Evolutionary conservation across 2,329 filamentous ascomycete species (phyloP), one percentile per base, ranked within the genome.

Genomic region (Hymenoscyphus repandus): DNA sequence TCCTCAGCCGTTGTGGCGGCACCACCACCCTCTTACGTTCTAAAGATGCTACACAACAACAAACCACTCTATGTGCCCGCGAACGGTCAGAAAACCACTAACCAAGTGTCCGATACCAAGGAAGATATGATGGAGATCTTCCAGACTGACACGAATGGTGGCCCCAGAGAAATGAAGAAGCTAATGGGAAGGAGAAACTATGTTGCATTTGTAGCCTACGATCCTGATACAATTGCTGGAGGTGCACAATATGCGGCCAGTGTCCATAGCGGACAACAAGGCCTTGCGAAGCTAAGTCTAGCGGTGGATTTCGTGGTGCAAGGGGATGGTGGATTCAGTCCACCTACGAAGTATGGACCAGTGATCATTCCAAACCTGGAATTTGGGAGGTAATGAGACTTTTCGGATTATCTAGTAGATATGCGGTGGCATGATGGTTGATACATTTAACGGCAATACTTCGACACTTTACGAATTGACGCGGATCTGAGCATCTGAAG

Each of bases 61-160:
- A 93, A 92, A 69, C 82, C 88, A 34, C 82, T 97, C 27, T 99
- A 96, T 68, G 78, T 99, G 49, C 93, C 93, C 0, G 77, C 80
- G 49, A 99, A 99, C 69, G 92, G 92, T n/a, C 83, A 90, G 50
- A 80, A 81, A 58, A 84, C 86, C 1, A 86, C 78, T 1, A 82
- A 90, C 54, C 79, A 85, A 57, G 79, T 88, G 1, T 87, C 85
- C 1, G 93, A 99, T 68, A 99, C 93, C 42, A 97, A 99, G 70
- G 93, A 99, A 69, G 93, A 99, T 71, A 99, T 99, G 93, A 95
- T 99, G 88, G 93, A 99, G 74, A 95, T 99, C 59, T 99, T 99
- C 78, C 90, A 93, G 63, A 88, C 86, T 6, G 93, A 99, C 62
- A 90, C 93, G 13, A 89, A 85, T 48, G 92, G 93, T n/a, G 75